phyloP scores from a whole-genome alignment of 768 basidiomycete genomes.

The Boletus vermiculosoides region DNA sequence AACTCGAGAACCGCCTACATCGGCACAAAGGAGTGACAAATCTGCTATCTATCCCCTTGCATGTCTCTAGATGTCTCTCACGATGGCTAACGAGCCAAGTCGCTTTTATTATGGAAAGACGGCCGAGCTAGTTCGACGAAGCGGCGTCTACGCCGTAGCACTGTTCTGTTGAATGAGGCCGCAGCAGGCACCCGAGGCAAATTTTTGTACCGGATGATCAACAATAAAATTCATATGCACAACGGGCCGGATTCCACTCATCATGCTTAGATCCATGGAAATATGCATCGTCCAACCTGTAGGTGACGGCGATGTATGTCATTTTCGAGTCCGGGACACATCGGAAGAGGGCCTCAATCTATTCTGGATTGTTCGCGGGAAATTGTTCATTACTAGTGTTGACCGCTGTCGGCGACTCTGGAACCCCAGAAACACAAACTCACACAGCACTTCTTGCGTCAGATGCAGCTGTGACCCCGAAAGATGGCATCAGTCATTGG shows the following conservation, averaged over 20 bases:
- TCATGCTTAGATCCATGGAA: not conserved
- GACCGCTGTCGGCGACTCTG: not conserved
- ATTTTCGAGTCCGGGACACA: not conserved
- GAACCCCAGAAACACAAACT: not conserved
- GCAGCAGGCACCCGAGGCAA: not conserved
- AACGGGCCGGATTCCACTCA: not conserved
- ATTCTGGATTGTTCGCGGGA: not conserved
- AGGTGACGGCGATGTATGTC: not conserved
- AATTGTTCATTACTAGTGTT: not conserved
- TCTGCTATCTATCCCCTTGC: not conserved
- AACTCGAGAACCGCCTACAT: not conserved
- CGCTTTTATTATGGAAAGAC: not conserved
- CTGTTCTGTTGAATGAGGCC: no score
- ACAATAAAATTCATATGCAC: not conserved
- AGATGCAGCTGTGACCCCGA: not conserved
- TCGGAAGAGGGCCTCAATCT: not conserved
- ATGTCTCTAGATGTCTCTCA: not conserved
- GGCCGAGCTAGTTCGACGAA: constrained; percentile 6
- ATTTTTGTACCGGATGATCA: not conserved
- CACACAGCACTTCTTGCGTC: not conserved
- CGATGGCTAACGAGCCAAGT: not conserved
- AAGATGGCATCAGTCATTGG: constrained; percentile 27
- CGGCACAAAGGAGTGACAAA: not conserved
- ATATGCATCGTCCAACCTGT: no score
- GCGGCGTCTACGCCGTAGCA: not conserved